Evolutionary conservation across 176 grass and related monocot species (phyloP).

Genomic region (Zoysia japonica): DNA sequence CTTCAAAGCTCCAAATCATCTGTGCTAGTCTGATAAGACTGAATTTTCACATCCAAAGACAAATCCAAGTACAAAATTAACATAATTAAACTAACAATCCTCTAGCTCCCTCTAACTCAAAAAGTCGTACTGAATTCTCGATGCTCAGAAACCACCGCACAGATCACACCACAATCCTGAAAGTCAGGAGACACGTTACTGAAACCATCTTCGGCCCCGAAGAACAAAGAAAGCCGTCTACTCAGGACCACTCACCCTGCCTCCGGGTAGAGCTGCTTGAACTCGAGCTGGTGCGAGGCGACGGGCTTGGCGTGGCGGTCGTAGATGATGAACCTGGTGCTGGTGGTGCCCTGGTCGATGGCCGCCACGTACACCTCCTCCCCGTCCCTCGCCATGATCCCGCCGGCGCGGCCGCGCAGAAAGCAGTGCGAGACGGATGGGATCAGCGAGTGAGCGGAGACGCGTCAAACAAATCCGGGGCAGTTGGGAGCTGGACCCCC

Average conservation of each 20-base stretch:
- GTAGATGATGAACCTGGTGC: slow-evolving; percentile 95
- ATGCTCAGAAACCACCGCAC: background rate
- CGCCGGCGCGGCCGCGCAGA: background rate
- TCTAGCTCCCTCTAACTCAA: background rate
- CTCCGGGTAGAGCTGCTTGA: slow-evolving; percentile 91
- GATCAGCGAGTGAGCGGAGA: slow-evolving; percentile 9
- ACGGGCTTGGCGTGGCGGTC: slow-evolving; percentile 67
- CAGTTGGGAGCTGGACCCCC: slow-evolving; percentile 19
- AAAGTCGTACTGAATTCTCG: background rate
- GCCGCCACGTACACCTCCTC: slow-evolving; percentile 74
- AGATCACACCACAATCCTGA: slow-evolving; percentile 4
- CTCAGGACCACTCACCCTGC: slow-evolving; percentile 53
- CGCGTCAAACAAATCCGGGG: slow-evolving; percentile 18
- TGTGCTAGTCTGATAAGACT: background rate
- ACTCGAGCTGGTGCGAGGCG: slow-evolving; percentile 91
- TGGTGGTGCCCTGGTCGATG: slow-evolving; percentile 95
- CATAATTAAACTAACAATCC: background rate
- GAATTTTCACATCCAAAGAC: background rate
- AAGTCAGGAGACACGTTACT: background rate
- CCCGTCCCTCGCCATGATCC: slow-evolving; percentile 43
- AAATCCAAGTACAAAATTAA: background rate
- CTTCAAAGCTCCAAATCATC: background rate
- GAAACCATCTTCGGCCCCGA: background rate
- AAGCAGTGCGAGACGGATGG: background rate
- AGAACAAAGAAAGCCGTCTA: background rate